Evolutionary conservation across 208 protist genomes (phyloP), one percentile per base, ranked within the genome.

Genomic region (Porcisia deanei): DNA sequence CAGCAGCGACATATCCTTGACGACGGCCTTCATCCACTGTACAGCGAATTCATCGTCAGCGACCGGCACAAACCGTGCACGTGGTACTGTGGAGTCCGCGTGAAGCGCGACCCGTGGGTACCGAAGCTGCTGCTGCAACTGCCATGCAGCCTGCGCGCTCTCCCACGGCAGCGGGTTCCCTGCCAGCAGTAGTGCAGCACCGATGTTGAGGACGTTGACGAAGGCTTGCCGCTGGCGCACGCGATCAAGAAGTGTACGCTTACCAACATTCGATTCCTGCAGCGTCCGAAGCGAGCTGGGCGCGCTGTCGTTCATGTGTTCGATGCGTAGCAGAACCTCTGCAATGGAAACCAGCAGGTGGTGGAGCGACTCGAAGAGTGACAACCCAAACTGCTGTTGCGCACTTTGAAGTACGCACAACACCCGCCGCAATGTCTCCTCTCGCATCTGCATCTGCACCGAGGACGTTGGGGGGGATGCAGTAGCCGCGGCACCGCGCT

Each of bases 331-430:
- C 16, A 84, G 71, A 30, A 59, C 64, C 57, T 67, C 65, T 0
- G 69, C 69, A 5, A 75, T 30, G 66, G 69, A 34, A 3, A 77
- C 75, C 16, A 81, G 66, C 14, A 80, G 30, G 67, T 80, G 80
- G 14, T 77, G 52, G 53, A 82, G 57, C 1, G 78, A 72, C 72
- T 85, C 84, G 53, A 85, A 67, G 16, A 83, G n/a, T 41, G 25
- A 39, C 7, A 70, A 49, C 4, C 76, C 80, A 45, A 88, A 39
- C 57, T 66, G 58, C 53, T 39, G 30, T 65, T 76, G 74, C 39
- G 75, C 73, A 43, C 25, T 49, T 58, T 69, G 73, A 43, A 88
- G 67, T n/a, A 67, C 77, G 6, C 37, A 20, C 43, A 83, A 20
- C 49, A 78, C 75, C 20, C 52, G 64, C 18, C 74, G 76, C 34